Evolutionary conservation across 1,284 basidiomycete genomes (phyloP).

Genomic region (Papiliotrema laurentii): DNA sequence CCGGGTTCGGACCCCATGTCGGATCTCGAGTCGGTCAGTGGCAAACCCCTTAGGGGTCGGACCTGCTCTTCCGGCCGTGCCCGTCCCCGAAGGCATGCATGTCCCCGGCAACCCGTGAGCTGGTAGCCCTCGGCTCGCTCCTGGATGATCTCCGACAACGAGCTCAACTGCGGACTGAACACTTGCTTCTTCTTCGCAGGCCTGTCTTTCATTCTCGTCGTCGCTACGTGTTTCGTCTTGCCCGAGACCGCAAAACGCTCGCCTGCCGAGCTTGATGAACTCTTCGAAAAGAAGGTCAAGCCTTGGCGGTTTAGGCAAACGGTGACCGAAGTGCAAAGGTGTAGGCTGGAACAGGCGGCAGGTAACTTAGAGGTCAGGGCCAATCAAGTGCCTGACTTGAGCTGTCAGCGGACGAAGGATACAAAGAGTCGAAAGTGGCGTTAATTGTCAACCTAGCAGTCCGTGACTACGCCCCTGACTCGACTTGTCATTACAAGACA

Average conservation of each 20-base stretch:
- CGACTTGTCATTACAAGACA: not conserved
- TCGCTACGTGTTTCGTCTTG: not conserved
- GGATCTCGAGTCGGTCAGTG: too few species aligned
- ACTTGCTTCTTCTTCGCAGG: not conserved
- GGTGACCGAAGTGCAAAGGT: conserved; percentile 10
- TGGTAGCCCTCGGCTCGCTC: too few species aligned
- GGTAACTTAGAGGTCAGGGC: not conserved
- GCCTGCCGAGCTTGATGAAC: conserved; percentile 8
- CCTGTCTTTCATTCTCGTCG: not conserved
- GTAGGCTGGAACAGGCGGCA: not conserved
- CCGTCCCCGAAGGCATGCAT: too few species aligned
- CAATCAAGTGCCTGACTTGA: not conserved
- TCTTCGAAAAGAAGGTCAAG: conserved; percentile 9
- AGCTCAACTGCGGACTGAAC: not conserved
- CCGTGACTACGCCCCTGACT: not conserved
- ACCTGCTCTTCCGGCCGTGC: too few species aligned
- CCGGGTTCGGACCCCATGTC: too few species aligned
- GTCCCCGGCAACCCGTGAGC: too few species aligned
- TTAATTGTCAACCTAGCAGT: not conserved
- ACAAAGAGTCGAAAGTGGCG: not conserved
- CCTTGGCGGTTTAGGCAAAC: conserved; percentile 10
- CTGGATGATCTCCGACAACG: conserved; percentile 4
- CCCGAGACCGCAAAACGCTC: not conserved
- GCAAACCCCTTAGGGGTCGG: too few species aligned
- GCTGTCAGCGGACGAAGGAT: not conserved